phyloP scores from a whole-genome alignment of 106 monocot genomes.

The Platanthera zijinensis region DNA sequence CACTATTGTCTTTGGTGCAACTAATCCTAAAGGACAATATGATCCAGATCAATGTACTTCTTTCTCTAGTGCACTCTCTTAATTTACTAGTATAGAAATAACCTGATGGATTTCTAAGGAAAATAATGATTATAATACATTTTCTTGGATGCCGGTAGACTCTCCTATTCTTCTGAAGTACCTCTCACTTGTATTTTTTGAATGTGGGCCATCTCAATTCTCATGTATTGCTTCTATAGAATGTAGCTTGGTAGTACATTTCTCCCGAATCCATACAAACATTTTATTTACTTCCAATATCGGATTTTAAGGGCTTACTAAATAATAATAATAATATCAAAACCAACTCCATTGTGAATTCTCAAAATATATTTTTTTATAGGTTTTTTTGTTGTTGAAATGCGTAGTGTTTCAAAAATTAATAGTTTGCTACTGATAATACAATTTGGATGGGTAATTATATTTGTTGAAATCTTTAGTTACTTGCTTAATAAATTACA shows the following conservation, averaged over 20 bases:
- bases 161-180: background rate
- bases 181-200: background rate
- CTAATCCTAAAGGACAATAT: conserved; percentile 94
- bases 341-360: too few relatives aligned
- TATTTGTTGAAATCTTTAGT: too few relatives aligned
- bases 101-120: too few relatives aligned
- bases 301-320: too few relatives aligned
- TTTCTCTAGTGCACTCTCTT: background rate
- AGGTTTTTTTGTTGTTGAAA: too few relatives aligned
- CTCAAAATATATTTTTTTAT: too few relatives aligned
- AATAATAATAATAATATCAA: too few relatives aligned
- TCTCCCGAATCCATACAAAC: background rate
- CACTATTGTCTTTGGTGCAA: conserved; percentile 88
- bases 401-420: too few relatives aligned
- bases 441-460: too few relatives aligned
- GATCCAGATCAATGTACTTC: conserved; percentile 80
- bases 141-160: background rate
- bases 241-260: background rate
- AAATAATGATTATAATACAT: background rate
- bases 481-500: too few relatives aligned
- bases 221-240: background rate
- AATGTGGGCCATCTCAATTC: background rate
- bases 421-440: too few relatives aligned
- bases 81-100: too few relatives aligned
- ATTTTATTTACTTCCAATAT: background rate